These are phyloP conservation scores for Raphanus hybrid DNA, from an alignment of 441 rosid genomes.

Conservation along the genomic window DNA sequence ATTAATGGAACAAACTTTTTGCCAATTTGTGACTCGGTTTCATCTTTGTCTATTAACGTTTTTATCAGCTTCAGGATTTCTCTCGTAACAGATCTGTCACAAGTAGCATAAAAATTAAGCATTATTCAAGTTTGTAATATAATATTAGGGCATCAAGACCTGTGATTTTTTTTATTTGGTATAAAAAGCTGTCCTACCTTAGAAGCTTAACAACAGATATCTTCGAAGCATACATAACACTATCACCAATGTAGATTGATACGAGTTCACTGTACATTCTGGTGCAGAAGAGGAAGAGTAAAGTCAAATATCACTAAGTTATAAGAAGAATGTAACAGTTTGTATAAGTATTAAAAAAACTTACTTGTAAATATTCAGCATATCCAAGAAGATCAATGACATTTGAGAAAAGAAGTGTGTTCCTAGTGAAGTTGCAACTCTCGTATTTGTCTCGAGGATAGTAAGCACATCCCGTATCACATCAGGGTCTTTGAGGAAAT, in stretches of 20 bases:
- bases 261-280: slow-evolving; percentile 99
- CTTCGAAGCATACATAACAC: slow-evolving; percentile 92
- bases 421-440: slow-evolving; percentile 94
- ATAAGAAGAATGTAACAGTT: slow-evolving; percentile 1
- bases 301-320: not conserved
- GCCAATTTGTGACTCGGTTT: slow-evolving; percentile 93
- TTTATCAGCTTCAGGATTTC: slow-evolving; percentile 98
- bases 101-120: slow-evolving; percentile 16
- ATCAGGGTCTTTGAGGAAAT: slow-evolving; percentile 85
- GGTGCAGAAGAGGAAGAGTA: slow-evolving; percentile 40
- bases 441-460: slow-evolving; percentile 98
- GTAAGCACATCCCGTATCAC: slow-evolving; percentile 91
- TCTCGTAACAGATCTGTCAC: slow-evolving; percentile 91
- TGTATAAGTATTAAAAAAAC: slow-evolving; percentile 5
- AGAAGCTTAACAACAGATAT: slow-evolving; percentile 92
- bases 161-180: slow-evolving; percentile 11
- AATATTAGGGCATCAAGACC: slow-evolving; percentile 17
- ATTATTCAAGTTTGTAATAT: slow-evolving; percentile 7
- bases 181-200: slow-evolving; percentile 56
- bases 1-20: slow-evolving; percentile 98
- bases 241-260: slow-evolving; percentile 84
- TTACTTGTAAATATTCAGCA: slow-evolving; percentile 98
- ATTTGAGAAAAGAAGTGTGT: slow-evolving; percentile 90
- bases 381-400: slow-evolving; percentile 91
- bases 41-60: slow-evolving; percentile 99